These are phyloP conservation scores for Diaporthe longicolla DNA, from an alignment of 2,329 filamentous ascomycete genomes.

Conservation along the genomic window DNA sequence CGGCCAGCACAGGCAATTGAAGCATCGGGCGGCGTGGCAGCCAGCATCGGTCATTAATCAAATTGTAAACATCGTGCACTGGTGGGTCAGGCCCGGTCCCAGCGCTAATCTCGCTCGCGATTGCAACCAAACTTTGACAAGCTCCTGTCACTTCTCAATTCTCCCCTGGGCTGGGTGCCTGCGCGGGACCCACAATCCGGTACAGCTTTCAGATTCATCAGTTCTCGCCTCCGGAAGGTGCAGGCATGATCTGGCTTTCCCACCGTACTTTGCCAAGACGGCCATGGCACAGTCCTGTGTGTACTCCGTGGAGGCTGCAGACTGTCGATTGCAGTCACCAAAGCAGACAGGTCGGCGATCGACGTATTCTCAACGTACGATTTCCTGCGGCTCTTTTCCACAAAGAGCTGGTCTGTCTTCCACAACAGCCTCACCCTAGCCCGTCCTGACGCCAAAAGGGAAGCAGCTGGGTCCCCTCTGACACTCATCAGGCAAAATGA, in stretches of 20 bases:
- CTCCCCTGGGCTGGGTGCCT: constrained; percentile 18
- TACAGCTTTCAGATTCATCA: constrained; percentile 35
- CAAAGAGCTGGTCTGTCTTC: constrained; percentile 30
- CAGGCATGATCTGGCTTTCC: constrained; percentile 29
- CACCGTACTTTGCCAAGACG: constrained; percentile 23
- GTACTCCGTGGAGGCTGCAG: background rate
- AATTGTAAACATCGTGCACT: constrained; percentile 25
- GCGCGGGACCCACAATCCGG: constrained; percentile 39
- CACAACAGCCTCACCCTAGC: constrained; percentile 24
- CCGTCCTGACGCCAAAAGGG: constrained; percentile 8
- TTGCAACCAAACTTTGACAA: constrained; percentile 33
- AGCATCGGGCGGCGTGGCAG: constrained; percentile 17
- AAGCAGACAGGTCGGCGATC: constrained; percentile 28
- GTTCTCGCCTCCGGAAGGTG: constrained; percentile 9
- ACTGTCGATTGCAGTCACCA: constrained; percentile 5
- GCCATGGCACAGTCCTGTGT: background rate
- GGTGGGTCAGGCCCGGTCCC: constrained; percentile 29
- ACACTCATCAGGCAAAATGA: constrained; percentile 17
- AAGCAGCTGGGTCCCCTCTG: constrained; percentile 12
- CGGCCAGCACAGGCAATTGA: background rate
- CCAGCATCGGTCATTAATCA: constrained; percentile 21
- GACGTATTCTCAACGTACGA: constrained; percentile 31
- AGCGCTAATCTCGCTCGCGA: constrained; percentile 25
- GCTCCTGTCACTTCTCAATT: constrained; percentile 38
- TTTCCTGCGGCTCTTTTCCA: constrained; percentile 22